Conservation (phyloP, 306 rosid species). For the Neltuma alba region DNA sequence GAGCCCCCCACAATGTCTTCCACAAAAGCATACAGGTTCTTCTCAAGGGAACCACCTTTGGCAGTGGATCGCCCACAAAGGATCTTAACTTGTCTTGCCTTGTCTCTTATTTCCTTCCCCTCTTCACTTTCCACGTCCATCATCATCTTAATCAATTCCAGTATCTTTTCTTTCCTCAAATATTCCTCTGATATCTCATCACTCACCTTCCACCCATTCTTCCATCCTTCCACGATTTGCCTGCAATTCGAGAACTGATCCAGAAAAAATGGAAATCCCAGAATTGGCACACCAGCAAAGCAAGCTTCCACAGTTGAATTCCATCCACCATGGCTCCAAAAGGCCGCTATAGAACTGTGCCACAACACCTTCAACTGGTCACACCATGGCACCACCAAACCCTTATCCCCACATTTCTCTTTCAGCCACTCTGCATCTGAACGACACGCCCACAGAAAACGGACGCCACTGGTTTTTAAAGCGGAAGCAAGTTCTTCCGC, state of each 20-base stretch:
- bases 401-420: slow-evolving; percentile 46
- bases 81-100: slow-evolving; percentile 45
- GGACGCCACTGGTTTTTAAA: slow-evolving; percentile 33
- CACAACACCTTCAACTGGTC: slow-evolving; percentile 60
- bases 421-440: slow-evolving; percentile 44
- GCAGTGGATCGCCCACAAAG: slow-evolving; percentile 41
- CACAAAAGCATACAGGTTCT: slow-evolving; percentile 47
- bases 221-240: slow-evolving; percentile 55
- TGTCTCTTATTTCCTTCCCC: slow-evolving; percentile 43
- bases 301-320: slow-evolving; percentile 54
- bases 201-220: slow-evolving; percentile 35
- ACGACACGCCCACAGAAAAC: slow-evolving; percentile 62
- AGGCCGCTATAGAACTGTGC: slow-evolving; percentile 49
- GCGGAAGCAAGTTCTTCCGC: slow-evolving; percentile 55
- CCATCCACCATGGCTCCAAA: slow-evolving; percentile 74
- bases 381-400: slow-evolving; percentile 60
- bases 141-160: slow-evolving; percentile 33
- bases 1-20: not conserved
- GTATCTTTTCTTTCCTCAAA: slow-evolving; percentile 32
- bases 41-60: slow-evolving; percentile 50
- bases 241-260: slow-evolving; percentile 59
- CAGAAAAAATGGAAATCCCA: slow-evolving; percentile 53
- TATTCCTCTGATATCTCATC: not conserved
- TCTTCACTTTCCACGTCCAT: slow-evolving; percentile 44
- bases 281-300: slow-evolving; percentile 52